Evolutionary conservation across 352 stramenopile genomes (phyloP), one percentile per base, ranked within the genome.

Genomic region (Pythium rhizo-oryzae): DNA sequence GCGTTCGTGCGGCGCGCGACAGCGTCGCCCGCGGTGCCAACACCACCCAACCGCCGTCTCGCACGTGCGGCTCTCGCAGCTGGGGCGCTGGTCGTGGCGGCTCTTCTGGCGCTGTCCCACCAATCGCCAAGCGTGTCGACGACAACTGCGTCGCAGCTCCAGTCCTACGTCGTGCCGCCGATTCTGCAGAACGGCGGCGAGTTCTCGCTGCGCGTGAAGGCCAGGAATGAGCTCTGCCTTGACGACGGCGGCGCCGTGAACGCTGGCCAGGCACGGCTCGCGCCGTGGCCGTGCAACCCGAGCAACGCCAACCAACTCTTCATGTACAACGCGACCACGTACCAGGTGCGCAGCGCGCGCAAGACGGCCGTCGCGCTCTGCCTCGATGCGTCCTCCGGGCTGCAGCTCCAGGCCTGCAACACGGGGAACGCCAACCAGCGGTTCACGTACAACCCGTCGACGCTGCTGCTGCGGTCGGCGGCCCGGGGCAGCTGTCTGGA

Each of bases 401-500:
- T 58, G 19, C 51, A 41, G 28, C 28, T 58, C 51, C 51, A 58
- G 51, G 44, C 8, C 18, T 58, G 51, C 28, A 58, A 58, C 51
- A 1, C 51, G 1, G 12, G 28, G 25, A 44, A 5, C 24, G 28
- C 51, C 12, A 44, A 23, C 25, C 51, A 58, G 51, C 51, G 51
- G 25, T 58, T 58, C 51, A 58, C 51, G 72, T 75, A 54, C 59
- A 71, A 82, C 19, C 43, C 73, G 4, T 65, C 65, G 33, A 79
- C 60, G 19, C 30, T 73, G 28, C 65, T 71, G 61, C 30, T 81
- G 11, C 47, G 49, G 8, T 74, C 70, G 59, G 60, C 75, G 23
- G 44, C 30, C 30, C 78, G 79, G 55, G 28, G 39, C 33, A 74
- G 73, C 33, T 82, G 76, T 47, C 59, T 80, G 47, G 70, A 82